A percentile compares a stretch with the other conserved stretches of the same genome.
These are phyloP conservation scores for Onygenales sp. DNA, from an alignment of 2,329 filamentous ascomycete species.

Conservation along the genomic window DNA sequence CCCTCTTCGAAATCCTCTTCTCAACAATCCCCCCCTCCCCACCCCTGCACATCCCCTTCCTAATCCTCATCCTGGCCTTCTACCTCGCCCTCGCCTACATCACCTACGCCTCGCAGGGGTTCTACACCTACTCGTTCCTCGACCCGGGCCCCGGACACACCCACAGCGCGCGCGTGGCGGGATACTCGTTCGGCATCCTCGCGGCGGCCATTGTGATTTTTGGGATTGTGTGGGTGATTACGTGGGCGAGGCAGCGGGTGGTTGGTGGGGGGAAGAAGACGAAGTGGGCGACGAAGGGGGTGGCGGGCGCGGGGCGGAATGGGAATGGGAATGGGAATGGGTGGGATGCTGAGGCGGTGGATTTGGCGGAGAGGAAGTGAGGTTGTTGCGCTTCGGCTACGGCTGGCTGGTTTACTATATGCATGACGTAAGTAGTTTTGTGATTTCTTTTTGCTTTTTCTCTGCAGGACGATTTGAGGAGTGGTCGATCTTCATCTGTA, in stretches of 20 bases:
- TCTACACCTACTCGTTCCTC: constrained; percentile 74
- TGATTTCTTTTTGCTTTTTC: too few relatives aligned
- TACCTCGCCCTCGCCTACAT: constrained; percentile 70
- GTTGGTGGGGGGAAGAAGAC: constrained; percentile 14
- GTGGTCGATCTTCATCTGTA: too few relatives aligned
- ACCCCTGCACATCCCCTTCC: constrained; percentile 56
- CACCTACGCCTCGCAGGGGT: constrained; percentile 58
- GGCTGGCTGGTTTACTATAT: too few relatives aligned
- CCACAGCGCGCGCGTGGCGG: constrained; percentile 46
- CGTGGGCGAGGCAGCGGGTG: constrained; percentile 41
- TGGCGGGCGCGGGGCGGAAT: constrained; percentile 26
- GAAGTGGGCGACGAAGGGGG: constrained; percentile 21
- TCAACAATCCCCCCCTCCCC: constrained; percentile 55
- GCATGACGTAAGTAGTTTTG: too few relatives aligned
- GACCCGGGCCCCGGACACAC: constrained; percentile 46
- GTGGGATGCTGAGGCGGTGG: neutral
- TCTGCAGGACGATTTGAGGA: too few relatives aligned
- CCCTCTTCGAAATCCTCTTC: constrained; percentile 64
- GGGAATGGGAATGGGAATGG: constrained; percentile 28
- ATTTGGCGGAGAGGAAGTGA: neutral
- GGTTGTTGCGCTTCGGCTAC: too few relatives aligned
- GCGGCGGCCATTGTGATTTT: constrained; percentile 45
- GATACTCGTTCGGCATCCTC: constrained; percentile 53
- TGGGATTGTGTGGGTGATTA: constrained; percentile 38
- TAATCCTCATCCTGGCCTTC: constrained; percentile 59